These are phyloP conservation scores for Lipomyces orientalis DNA, from an alignment of 805 yeast species.

Conservation along the genomic window DNA sequence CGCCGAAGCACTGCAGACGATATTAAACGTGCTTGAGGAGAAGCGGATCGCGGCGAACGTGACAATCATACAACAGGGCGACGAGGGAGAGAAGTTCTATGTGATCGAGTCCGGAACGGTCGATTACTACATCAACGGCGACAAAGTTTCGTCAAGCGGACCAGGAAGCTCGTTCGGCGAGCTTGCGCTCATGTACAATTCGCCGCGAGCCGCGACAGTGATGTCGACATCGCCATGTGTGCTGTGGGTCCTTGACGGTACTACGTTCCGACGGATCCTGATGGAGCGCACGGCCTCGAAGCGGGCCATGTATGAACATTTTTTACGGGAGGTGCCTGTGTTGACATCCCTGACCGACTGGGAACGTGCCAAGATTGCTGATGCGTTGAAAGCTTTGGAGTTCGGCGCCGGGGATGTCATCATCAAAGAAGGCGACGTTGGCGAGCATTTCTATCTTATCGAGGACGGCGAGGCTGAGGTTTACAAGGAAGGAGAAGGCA, in stretches of 20 bases:
- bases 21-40: conserved; percentile 83
- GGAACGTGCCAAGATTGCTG: conserved; percentile 91
- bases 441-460: conserved; percentile 74
- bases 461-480: conserved; percentile 87
- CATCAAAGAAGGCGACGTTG: conserved; percentile 84
- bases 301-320: conserved; percentile 87
- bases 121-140: conserved; percentile 74
- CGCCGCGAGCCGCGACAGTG: conserved; percentile 97
- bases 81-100: conserved; percentile 91
- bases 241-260: conserved; percentile 91
- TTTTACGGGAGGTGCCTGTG: conserved; percentile 84
- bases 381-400: conserved; percentile 82
- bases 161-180: conserved; percentile 95
- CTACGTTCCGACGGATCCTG: conserved; percentile 88
- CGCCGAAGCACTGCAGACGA: conserved; percentile 73
- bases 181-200: conserved; percentile 94
- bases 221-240: conserved; percentile 64
- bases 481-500: conserved; percentile 63
- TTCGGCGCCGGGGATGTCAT: conserved; percentile 75
- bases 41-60: conserved; percentile 53
- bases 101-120: conserved; percentile 85
- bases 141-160: conserved; percentile 73
- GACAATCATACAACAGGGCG: conserved; percentile 84
- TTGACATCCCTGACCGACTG: conserved; percentile 72
- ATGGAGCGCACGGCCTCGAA: conserved; percentile 89